Base-by-base conservation (phyloP, 352 stramenopile genomes). In the Phytophthora meadii region DNA sequence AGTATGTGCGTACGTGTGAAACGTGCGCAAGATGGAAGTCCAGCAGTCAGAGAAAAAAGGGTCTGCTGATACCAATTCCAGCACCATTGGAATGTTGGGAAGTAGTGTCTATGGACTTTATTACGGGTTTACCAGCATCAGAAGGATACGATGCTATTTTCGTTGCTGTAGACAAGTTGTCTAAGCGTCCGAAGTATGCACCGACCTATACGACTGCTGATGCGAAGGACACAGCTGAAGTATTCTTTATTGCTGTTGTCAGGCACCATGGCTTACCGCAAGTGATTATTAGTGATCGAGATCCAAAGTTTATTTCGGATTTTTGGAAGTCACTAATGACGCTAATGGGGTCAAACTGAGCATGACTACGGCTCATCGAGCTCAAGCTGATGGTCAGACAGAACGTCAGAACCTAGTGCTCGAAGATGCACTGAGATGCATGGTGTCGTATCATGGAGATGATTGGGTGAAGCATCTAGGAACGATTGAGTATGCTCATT, bases 31-130 rank as follows among this genome's bases (percentile, higher is more conserved):
- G 39, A 28, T 54, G 48, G 37, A 65, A 58, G 37, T 39, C 19
- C 19, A 19, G 28, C n/a, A 48, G 19, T 4, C 57, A 41, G 9
- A 50, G 46, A 12, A 57, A 58, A 5, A 52, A 65, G 4, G 48
- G 48, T 25, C n/a, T 30, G 14, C 39, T 53, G 11, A 57, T 58
- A 25, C 50, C 49, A n/a, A 59, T 59, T 19, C 58, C 58, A n/a
- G 25, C 24, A 36, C 58, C 42, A 17, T 27, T 39, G 11, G 44
- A 68, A 55, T 64, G 51, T 12, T 79, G 62, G 67, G 24, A 68
- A 37, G 49, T 65, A 1, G 65, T 74, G 12, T 67, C 53, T 0
- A 68, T 73, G 25, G 66, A 79, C 46, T 79, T 71, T 14, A 71
- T 74, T 39, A 73, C 66, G 2, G 72, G 58, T 27, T 53, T 77